These are phyloP conservation scores for Podila clonocystis DNA, from an alignment of 192 early-diverging fungal genomes.

Conservation along the genomic window DNA sequence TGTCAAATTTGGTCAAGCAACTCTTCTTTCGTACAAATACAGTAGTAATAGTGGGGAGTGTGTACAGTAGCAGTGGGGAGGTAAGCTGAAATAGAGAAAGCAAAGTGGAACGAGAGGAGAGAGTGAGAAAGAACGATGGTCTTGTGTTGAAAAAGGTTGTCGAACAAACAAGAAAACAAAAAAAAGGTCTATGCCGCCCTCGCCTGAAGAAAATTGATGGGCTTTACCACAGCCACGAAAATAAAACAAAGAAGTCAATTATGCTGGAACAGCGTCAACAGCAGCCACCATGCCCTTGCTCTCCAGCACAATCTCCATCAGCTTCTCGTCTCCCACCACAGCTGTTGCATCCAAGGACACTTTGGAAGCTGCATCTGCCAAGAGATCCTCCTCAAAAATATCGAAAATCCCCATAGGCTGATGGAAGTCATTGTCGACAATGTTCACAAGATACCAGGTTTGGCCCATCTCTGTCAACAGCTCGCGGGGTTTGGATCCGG, in stretches of 20 bases:
- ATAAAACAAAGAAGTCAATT: neutral
- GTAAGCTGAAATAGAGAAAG: constrained; percentile 3
- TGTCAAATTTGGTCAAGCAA: too few species aligned
- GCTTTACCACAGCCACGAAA: too few species aligned
- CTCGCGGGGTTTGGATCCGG: constrained; percentile 48
- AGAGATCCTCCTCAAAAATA: constrained; percentile 64
- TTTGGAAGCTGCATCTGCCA: neutral
- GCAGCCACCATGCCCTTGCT: too few species aligned
- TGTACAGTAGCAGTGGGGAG: constrained; percentile 6
- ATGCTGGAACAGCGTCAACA: too few species aligned
- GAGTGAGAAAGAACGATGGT: neutral
- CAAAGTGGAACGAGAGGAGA: neutral
- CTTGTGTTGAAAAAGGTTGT: constrained; percentile 44
- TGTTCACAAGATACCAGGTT: constrained; percentile 89
- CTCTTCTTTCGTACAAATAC: neutral
- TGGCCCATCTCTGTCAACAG: constrained; percentile 70
- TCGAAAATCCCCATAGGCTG: constrained; percentile 70
- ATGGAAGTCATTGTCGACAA: constrained; percentile 92
- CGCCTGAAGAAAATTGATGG: too few species aligned
- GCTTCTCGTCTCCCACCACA: too few species aligned
- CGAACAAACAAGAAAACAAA: constrained; percentile 12
- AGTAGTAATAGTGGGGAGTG: neutral
- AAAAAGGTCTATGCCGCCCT: neutral
- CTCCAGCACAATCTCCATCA: too few species aligned
- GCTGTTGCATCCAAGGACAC: too few species aligned